phyloP scores from a whole-genome alignment of 2,329 filamentous ascomycete species.

The Cadophora gregata region DNA sequence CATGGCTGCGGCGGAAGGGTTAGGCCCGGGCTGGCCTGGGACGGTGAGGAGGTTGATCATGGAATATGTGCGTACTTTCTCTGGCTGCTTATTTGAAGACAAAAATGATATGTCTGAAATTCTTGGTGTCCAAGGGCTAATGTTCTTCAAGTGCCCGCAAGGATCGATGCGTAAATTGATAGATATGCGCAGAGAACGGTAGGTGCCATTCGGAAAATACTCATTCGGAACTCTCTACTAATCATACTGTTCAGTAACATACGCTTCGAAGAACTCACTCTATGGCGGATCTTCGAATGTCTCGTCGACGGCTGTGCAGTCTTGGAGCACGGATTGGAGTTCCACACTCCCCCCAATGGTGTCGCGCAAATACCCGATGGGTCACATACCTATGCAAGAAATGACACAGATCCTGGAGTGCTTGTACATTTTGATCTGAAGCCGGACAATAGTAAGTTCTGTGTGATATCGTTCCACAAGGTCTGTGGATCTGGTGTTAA shows the following conservation, averaged over 20 bases:
- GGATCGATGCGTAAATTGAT: neutral
- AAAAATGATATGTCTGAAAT: no score
- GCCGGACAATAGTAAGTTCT: slow-evolving; percentile 2
- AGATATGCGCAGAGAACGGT: neutral
- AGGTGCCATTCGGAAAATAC: neutral
- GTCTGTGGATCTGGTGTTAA: neutral
- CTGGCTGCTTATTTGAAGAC: no score
- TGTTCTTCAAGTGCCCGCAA: neutral
- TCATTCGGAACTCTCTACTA: no score
- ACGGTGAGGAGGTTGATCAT: neutral
- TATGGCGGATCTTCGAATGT: slow-evolving; percentile 24
- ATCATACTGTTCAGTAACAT: neutral
- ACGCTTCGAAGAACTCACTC: slow-evolving; percentile 17
- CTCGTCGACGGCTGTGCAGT: slow-evolving; percentile 14
- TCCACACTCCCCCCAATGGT: neutral
- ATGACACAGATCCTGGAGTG: neutral
- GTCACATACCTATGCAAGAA: neutral
- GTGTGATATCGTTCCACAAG: neutral
- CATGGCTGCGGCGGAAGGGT: neutral
- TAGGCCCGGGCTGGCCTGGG: neutral
- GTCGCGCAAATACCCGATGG: neutral
- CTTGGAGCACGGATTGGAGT: slow-evolving; percentile 8
- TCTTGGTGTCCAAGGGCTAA: no score
- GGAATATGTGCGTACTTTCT: neutral
- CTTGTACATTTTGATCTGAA: slow-evolving; percentile 22